Base-by-base conservation (phyloP, 2,329 filamentous ascomycete species). In the Fusarium sp. region DNA sequence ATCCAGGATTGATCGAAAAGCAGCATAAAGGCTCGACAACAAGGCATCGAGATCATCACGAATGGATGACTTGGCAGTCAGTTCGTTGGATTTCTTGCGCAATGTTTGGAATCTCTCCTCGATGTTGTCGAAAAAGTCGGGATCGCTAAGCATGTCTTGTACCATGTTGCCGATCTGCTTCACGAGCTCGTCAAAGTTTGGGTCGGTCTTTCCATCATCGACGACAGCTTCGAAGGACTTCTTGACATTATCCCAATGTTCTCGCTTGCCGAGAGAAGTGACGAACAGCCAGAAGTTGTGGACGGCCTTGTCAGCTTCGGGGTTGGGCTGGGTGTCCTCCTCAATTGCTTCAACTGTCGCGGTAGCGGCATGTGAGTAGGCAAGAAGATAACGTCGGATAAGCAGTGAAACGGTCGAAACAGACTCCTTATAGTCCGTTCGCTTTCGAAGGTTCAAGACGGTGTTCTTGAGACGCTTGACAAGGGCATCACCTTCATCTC, bases 371-470 rank as follows among this genome's bases (percentile, higher is more conserved):
- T 89, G 88, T 1, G 93, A 93, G 77, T 98, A 98, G 12, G 90
- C 84, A 66, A 89, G 83, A 12, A 92, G 90, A 78, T 97, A 97
- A 43, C 91, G 88, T 75, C 93, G 89, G 59, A 98, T 85, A 8
- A 98, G 84, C 10, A 90, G 80, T 0, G 92, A 88, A 31, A 98
- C 79, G 0, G 90, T 93, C 1, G 92, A 93, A 0, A 97, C 93
- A 0, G 94, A 97, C 49, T 94, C 90, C 0, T 91, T 89, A 77
- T 98, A 98, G 77, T 97, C 93, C 10, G 86, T 88, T 53, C 92
- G 89, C 74, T 93, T 86, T 10, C 92, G 86, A 16, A 98, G 85
- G 41, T 91, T 92, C 16, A 88, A 72, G 6, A 98, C 89, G 0
- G 91, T 90, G 73, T 91, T 85, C 79, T 94, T 95, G 51, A 98